Evolutionary conservation across 164 flowering plant species (phyloP), one percentile per base, ranked within the genome.

Genomic region (Kingdonia uniflora): DNA sequence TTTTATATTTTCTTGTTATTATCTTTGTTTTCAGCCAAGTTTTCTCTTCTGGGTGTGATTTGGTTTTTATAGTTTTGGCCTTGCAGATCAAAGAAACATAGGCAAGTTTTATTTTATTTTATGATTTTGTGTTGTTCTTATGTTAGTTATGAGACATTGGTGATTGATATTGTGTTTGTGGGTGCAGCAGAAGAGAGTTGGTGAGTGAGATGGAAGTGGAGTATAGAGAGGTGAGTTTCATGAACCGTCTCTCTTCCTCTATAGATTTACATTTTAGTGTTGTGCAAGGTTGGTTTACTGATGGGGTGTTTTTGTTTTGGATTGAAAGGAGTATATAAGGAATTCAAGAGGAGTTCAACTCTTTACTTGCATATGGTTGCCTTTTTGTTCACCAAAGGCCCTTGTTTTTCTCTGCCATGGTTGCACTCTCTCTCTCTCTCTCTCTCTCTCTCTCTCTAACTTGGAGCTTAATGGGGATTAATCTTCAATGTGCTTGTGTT

Each of bases 391-490:
- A 48, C 88, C 97, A 51, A 87, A 73, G 47, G 94, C 95, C 16
- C 85, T 90, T 41, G 84, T 90, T 57, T 90, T 82, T 68, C 81
- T 91, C 25, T 87, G 95, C 74, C 97, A 91, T 72, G 97, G 97
- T 89, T 42, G 17, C n/a, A 37, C 44, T 51, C 62, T 53, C 42
- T 52, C 58, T 56, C 56, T 59, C 54, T 57, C 26, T 38, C 52
- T 40, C 46, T 48, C 23, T 49, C 20, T 58, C 35, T 45, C 49
- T 44, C 49, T 64, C 46, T 42, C 23, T 57, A 20, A 8, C 47
- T 48, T 59, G 15, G 35, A n/a, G 8, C 11, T 1, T 4, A 29
- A 29, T 3, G 8, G 4, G 4, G 8, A 29, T 4, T 29, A 29
- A 29, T 8, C 8, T 29, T 29, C 35, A 29, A 3, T 29, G 35